phyloP scores from a whole-genome alignment of 1,284 basidiomycete species.

The Apiotrichum mycotoxinovorans region DNA sequence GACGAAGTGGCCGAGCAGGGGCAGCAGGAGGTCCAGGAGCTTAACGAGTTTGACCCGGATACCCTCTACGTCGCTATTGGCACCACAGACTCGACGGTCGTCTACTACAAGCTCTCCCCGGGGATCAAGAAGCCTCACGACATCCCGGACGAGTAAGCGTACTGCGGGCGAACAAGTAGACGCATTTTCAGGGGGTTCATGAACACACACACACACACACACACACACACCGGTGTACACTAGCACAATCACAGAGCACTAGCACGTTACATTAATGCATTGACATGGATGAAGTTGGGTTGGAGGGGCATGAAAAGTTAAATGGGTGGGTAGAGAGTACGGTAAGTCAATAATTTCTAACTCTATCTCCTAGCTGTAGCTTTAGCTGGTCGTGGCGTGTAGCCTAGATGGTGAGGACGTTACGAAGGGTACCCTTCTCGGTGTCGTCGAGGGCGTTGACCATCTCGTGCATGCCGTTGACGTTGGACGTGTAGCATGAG shows the following conservation, averaged over 20 bases:
- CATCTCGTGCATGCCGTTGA: slow-evolving; percentile 62
- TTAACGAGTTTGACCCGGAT: slow-evolving; percentile 35
- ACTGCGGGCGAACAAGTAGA: neutral
- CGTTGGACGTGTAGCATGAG: slow-evolving; percentile 64
- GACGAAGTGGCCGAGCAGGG: slow-evolving; percentile 1
- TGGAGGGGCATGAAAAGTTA: neutral
- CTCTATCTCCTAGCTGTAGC: neutral
- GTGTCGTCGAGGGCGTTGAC: slow-evolving; percentile 64
- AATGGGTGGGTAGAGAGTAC: neutral
- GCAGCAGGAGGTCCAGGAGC: slow-evolving; percentile 5
- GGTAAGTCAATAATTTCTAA: neutral
- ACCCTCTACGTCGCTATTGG: slow-evolving; percentile 48
- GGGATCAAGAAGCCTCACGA: slow-evolving; percentile 51
- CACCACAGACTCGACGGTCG: slow-evolving; percentile 47
- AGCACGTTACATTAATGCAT: slow-evolving; percentile 12
- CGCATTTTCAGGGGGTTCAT: neutral
- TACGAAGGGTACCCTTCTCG: slow-evolving; percentile 65
- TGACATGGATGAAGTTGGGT: neutral
- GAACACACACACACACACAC: neutral
- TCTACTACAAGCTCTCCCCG: slow-evolving; percentile 50
- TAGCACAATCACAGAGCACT: neutral
- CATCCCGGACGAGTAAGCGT: slow-evolving; percentile 48
- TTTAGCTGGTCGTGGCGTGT: too few relatives aligned
- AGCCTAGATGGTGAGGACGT: slow-evolving; percentile 53
- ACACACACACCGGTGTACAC: neutral